phyloP scores from a whole-genome alignment of 305 asterid genomes.

The Fraxinus greggii region DNA sequence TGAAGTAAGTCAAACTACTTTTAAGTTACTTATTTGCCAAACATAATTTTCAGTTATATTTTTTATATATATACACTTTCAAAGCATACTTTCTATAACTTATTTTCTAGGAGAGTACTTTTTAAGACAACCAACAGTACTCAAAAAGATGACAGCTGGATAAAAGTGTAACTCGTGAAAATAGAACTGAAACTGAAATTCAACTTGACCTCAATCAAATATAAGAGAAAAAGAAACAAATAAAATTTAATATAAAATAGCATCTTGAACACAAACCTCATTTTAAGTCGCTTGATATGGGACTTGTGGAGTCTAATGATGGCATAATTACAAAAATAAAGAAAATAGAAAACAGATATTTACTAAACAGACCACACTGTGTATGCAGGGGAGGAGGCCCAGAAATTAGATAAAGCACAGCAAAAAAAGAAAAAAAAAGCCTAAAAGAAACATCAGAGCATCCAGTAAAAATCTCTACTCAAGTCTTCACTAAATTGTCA shows the following conservation, averaged over 20 bases:
- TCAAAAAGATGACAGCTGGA: background rate
- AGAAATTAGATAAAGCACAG: background rate
- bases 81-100: background rate
- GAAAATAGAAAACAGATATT: background rate
- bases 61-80: no score
- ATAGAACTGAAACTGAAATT: background rate
- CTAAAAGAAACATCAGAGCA: background rate
- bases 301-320: background rate
- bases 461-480: background rate
- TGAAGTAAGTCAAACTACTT: background rate
- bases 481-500: background rate
- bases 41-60: background rate
- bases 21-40: background rate
- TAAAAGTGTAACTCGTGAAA: background rate
- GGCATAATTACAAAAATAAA: background rate
- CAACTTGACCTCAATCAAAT: background rate
- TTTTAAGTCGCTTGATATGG: background rate
- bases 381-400: background rate
- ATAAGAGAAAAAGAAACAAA: background rate
- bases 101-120: background rate
- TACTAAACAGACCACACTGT: background rate
- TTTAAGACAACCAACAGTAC: background rate
- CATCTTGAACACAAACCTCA: background rate
- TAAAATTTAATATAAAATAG: background rate
- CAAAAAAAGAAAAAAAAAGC: background rate